Conservation (phyloP, 176 grass and related monocot species). For the Phyllostachys edulis region DNA sequence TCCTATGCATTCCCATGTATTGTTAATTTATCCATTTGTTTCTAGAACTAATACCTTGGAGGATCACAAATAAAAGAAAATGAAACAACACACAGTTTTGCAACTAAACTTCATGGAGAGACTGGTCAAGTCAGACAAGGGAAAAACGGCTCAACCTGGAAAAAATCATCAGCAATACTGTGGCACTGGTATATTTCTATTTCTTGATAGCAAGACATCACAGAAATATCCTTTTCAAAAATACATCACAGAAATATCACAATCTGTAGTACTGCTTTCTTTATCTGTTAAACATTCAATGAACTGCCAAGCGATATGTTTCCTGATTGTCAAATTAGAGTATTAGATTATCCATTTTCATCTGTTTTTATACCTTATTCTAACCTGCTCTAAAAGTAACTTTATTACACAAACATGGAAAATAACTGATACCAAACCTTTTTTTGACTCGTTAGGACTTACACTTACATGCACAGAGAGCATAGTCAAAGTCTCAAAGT, state of each 20-base stretch:
- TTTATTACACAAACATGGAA: slow-evolving; percentile 22
- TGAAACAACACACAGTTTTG: not conserved
- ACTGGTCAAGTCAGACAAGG: not conserved
- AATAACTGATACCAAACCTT: not conserved
- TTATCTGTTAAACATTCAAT: not conserved
- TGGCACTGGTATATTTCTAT: not conserved
- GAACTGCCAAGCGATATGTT: not conserved
- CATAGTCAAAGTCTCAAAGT: slow-evolving; percentile 11
- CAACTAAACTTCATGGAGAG: not conserved
- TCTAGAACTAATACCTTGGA: not conserved
- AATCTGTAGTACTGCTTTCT: slow-evolving; percentile 6
- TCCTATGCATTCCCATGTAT: not conserved
- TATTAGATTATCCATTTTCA: not conserved
- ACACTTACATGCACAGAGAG: not conserved
- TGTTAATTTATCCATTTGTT: not conserved
- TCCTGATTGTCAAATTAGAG: slow-evolving; percentile 12
- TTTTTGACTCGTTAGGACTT: not conserved
- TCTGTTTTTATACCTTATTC: not conserved
- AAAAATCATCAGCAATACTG: not conserved
- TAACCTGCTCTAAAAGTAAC: not conserved
- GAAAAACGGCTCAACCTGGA: not conserved
- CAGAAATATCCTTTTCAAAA: not conserved
- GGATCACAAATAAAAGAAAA: not conserved
- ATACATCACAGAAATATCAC: not conserved
- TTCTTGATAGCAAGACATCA: slow-evolving; percentile 5